phyloP scores from a whole-genome alignment of 257 asterid genomes.

The Datura wrightii region DNA sequence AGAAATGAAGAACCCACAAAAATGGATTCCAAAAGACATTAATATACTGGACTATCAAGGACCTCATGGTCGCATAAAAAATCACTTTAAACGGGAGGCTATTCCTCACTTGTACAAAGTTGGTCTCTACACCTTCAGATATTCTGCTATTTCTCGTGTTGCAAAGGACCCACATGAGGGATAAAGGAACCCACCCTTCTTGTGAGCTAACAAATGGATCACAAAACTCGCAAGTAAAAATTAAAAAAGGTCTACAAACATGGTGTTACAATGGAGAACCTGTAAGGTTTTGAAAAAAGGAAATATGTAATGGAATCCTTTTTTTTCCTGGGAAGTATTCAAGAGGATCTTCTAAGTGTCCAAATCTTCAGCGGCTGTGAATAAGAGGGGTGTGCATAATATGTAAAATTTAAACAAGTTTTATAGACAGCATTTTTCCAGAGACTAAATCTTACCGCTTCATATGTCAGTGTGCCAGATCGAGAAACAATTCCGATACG shows the following conservation, averaged over 20 bases:
- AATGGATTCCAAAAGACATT: neutral
- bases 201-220: no score
- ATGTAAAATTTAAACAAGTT: slow-evolving; percentile 13
- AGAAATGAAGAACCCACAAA: neutral
- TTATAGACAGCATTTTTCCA: neutral
- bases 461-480: slow-evolving; percentile 87
- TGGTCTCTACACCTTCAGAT: neutral
- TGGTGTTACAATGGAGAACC: neutral
- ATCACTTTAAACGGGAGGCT: neutral
- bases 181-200: no score
- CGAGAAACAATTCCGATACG: slow-evolving; percentile 94
- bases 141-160: neutral
- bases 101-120: neutral
- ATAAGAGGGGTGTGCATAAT: neutral
- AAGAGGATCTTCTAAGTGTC: neutral
- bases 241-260: neutral
- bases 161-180: no score
- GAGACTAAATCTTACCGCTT: slow-evolving; percentile 69
- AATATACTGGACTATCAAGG: neutral
- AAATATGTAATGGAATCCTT: neutral
- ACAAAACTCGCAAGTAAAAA: neutral
- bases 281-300: neutral
- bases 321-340: neutral
- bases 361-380: neutral
- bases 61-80: neutral